These are phyloP conservation scores for Plasmodium adleri DNA, from an alignment of 169 alveolate species.

Conservation along the genomic window DNA sequence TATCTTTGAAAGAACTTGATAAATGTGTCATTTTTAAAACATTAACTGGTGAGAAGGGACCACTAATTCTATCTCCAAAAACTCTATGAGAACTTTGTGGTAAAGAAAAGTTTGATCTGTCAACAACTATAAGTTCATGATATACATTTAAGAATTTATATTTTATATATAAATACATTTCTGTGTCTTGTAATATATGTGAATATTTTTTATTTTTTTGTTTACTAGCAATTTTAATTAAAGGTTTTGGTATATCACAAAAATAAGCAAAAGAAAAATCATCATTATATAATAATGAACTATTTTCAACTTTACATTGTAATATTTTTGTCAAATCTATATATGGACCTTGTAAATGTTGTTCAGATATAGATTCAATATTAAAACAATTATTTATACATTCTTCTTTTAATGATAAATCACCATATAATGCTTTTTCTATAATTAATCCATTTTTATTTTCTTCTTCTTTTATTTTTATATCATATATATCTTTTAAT, in stretches of 20 bases:
- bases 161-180: conserved; percentile 61
- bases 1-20: conserved; percentile 37
- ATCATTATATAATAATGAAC: conserved; percentile 48
- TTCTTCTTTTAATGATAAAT: conserved; percentile 45
- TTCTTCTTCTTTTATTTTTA: conserved; percentile 39
- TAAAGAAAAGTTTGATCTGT: conserved; percentile 47
- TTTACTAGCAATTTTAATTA: conserved; percentile 38
- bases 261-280: conserved; percentile 62
- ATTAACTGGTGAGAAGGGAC: conserved; percentile 71
- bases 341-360: conserved; percentile 58
- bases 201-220: conserved; percentile 11
- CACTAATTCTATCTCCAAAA: conserved; percentile 51
- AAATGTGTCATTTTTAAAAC: conserved; percentile 45
- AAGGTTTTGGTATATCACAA: conserved; percentile 60
- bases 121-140: conserved; percentile 66
- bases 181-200: conserved; percentile 48
- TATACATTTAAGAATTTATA: conserved; percentile 62
- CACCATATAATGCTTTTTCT: conserved; percentile 69
- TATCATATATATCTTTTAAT: conserved; percentile 16
- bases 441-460: conserved; percentile 52
- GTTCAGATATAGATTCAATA: conserved; percentile 36
- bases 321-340: conserved; percentile 49
- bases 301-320: conserved; percentile 55
- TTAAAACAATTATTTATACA: conserved; percentile 49
- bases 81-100: conserved; percentile 67